Percentiles rank a stretch among this genome's conserved stretches.
phyloP scores from a whole-genome alignment of 495 filamentous ascomycete genomes.

The Penicillium manginii region DNA sequence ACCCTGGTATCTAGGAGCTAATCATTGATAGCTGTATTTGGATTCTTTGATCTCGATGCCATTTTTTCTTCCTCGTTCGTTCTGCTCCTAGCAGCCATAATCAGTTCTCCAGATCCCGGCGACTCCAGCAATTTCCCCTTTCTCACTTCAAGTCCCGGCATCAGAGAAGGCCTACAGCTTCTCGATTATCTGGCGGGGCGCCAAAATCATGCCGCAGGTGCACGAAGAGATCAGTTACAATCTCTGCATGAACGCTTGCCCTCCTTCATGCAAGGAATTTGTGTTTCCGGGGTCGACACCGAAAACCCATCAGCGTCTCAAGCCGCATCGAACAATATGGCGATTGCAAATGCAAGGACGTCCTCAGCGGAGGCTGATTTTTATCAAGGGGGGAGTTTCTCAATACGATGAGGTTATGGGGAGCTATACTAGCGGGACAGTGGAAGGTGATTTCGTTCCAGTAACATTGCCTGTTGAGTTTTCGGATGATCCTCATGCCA shows the following conservation, averaged over 20 bases:
- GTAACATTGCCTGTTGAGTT: slow-evolving; percentile 6
- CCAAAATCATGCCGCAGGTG: not conserved
- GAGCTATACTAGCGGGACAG: not conserved
- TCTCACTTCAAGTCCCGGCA: slow-evolving; percentile 7
- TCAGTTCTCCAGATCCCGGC: not conserved
- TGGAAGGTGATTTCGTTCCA: not conserved
- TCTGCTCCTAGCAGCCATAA: slow-evolving; percentile 6
- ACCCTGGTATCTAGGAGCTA: not conserved
- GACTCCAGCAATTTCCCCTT: not conserved
- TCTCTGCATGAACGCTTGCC: not conserved
- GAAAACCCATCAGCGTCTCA: not conserved
- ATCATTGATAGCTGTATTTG: slow-evolving; percentile 2
- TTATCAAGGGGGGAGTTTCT: not conserved
- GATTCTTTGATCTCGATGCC: slow-evolving; percentile 13
- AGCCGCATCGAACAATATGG: not conserved
- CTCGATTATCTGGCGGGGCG: not conserved
- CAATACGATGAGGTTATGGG: not conserved
- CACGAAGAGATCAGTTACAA: not conserved
- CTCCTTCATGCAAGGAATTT: not conserved
- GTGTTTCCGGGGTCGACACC: not conserved
- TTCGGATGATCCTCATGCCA: slow-evolving; percentile 4
- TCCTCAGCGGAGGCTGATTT: not conserved
- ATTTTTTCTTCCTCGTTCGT: slow-evolving; percentile 10
- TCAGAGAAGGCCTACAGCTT: not conserved
- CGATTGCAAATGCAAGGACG: not conserved